phyloP scores from a whole-genome alignment of 805 yeast genomes.

The Candida patagonica region DNA sequence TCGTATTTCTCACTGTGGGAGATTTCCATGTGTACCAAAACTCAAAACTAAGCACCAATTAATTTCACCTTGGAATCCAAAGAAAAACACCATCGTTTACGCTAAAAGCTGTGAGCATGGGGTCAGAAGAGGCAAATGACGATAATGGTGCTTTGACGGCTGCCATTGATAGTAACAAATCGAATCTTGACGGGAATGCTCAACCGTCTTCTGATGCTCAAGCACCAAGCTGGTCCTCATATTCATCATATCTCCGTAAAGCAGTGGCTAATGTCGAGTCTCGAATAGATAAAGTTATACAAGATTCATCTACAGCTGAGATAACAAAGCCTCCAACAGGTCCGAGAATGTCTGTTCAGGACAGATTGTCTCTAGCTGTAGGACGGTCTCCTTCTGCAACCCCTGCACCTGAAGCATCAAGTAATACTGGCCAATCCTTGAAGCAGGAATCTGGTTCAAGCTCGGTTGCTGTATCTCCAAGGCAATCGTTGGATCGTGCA shows the following conservation, averaged over 20 bases:
- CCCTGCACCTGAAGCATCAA: not conserved
- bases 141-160: not conserved
- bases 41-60: no score
- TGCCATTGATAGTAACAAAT: not conserved
- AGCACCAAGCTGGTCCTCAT: not conserved
- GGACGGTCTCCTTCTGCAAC: conserved; percentile 21
- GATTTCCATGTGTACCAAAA: no score
- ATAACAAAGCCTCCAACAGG: conserved; percentile 7
- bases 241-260: conserved; percentile 23
- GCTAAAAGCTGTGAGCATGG: no score
- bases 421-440: no score
- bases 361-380: conserved; percentile 78
- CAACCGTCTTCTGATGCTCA: conserved; percentile 4
- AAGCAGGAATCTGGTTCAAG: not conserved
- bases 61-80: no score
- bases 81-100: no score
- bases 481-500: conserved; percentile 1
- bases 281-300: conserved; percentile 31
- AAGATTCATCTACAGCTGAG: conserved; percentile 17
- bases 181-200: not conserved
- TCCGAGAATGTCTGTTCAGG: conserved; percentile 62
- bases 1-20: no score
- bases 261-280: conserved; percentile 37
- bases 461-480: not conserved
- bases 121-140: no score